These are phyloP conservation scores for Saccharomycopsis sp. DNA, from an alignment of 805 yeast genomes.

Conservation along the genomic window DNA sequence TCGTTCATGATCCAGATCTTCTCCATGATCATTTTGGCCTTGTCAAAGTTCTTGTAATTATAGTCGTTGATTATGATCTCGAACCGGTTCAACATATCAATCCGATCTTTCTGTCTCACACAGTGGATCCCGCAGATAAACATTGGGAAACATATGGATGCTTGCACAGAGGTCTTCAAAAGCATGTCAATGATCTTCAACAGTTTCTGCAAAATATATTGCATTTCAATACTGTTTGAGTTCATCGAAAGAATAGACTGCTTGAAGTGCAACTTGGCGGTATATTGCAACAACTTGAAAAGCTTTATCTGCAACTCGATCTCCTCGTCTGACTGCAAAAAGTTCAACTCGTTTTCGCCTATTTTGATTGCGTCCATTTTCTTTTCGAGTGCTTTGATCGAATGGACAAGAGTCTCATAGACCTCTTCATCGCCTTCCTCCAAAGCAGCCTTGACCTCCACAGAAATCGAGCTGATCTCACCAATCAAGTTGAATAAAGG, in stretches of 20 bases:
- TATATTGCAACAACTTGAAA: slow-evolving; percentile 64
- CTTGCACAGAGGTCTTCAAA: slow-evolving; percentile 61
- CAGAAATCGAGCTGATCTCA: slow-evolving; percentile 55
- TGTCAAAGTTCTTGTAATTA: slow-evolving; percentile 55
- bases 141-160: slow-evolving; percentile 67
- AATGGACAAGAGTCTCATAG: slow-evolving; percentile 12
- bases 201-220: slow-evolving; percentile 47
- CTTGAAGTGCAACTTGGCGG: slow-evolving; percentile 59
- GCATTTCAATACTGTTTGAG: slow-evolving; percentile 59
- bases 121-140: slow-evolving; percentile 73
- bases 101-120: slow-evolving; percentile 44
- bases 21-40: slow-evolving; percentile 34
- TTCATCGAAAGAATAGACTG: slow-evolving; percentile 57
- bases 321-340: slow-evolving; percentile 37
- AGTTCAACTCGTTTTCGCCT: slow-evolving; percentile 38
- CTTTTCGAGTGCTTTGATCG: slow-evolving; percentile 33
- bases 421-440: slow-evolving; percentile 13
- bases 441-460: slow-evolving; percentile 36
- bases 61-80: slow-evolving; percentile 54
- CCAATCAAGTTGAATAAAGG: slow-evolving; percentile 62
- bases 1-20: slow-evolving; percentile 38
- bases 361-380: slow-evolving; percentile 48
- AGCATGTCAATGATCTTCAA: slow-evolving; percentile 52
- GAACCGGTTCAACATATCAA: slow-evolving; percentile 44
- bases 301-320: slow-evolving; percentile 60